Base-by-base conservation (phyloP, 2,329 filamentous ascomycete genomes). In the Sporothrix curviconia region DNA sequence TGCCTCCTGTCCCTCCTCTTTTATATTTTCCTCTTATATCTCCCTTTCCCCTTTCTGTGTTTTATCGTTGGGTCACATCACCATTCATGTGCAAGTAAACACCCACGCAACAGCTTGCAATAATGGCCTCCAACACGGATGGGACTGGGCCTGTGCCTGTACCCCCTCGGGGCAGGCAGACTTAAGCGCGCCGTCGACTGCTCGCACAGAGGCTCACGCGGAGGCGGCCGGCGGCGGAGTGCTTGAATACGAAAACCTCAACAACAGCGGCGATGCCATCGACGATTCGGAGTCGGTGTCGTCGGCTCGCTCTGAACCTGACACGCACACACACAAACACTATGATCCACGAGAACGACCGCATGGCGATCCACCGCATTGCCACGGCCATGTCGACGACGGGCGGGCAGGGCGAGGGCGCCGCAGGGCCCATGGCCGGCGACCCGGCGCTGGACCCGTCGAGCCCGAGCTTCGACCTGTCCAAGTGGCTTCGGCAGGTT, bases 401-500 rank as follows among this genome's bases (percentile, higher is more conserved):
- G 34, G 63, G 63, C 30, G 70, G 65, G 37, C 65, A 49, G 3
- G 6, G 61, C 11, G 82, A 81, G 66, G 77, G 78, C 12, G 83
- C 82, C 37, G 64, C 69, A 7, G 60, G 64, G 55, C 67, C 67
- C 3, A 66, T 66, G 7, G 72, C 75, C 51, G 62, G 68, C 15
- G 60, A 71, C 15, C 67, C 69, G 2, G 61, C 64, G 0, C 64
- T 80, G 39, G 75, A 81, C 57, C 78, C 78, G 1, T 62, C 63
- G 39, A 72, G 70, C 39, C 64, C 69, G 12, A 69, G 74, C 22
- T 79, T 79, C 66, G 71, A 72, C 46, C 68, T 75, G 5, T 71
- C 70, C 59, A 69, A 70, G 49, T 79, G 76, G 76, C 71, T 74
- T 60, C 74, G n/a, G 73, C 63, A 72, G 74, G 44, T 64, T 79